Percentiles rank a stretch among this genome's conserved stretches.
phyloP scores from a whole-genome alignment of 495 filamentous ascomycete genomes.

The Clavariopsis aquatica region DNA sequence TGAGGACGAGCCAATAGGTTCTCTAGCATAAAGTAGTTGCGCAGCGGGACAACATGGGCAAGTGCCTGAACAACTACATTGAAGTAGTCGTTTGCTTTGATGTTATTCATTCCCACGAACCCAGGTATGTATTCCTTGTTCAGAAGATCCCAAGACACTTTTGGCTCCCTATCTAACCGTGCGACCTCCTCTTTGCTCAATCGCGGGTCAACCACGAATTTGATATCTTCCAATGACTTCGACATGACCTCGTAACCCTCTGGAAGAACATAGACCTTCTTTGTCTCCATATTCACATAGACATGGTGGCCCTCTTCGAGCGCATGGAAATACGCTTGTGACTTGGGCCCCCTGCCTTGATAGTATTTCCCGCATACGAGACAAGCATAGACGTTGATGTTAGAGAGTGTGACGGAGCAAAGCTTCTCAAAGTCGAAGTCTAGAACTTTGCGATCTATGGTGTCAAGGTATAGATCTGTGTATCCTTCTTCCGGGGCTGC shows the following conservation, averaged over 20 bases:
- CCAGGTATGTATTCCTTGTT: conserved; percentile 83
- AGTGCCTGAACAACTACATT: conserved; percentile 96
- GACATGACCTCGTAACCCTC: conserved; percentile 97
- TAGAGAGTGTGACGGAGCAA: conserved; percentile 91
- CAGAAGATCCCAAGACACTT: conserved; percentile 72
- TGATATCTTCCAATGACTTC: conserved; percentile 96
- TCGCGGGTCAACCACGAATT: conserved; percentile 93
- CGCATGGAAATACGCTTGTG: conserved; percentile 96
- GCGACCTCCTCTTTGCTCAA: conserved; percentile 76
- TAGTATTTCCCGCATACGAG: conserved; percentile 98
- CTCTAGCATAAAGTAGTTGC: conserved; percentile 91
- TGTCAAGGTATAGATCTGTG: conserved; percentile 95
- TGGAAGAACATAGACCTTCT: conserved; percentile 92
- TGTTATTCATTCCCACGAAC: conserved; percentile 99
- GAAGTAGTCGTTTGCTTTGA: conserved; percentile 98
- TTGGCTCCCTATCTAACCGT: conserved; percentile 75
- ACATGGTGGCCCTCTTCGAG: conserved; percentile 95
- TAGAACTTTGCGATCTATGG: conserved; percentile 81
- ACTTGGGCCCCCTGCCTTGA: conserved; percentile 89
- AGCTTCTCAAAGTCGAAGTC: conserved; percentile 99
- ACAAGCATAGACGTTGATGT: conserved; percentile 98
- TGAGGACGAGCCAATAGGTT: conserved; percentile 63
- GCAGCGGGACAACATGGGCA: conserved; percentile 83
- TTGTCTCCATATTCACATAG: conserved; percentile 93
- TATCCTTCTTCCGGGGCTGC: conserved; percentile 82